These are phyloP conservation scores for Polyplosphaeria fusca DNA, from an alignment of 495 filamentous ascomycete species.

Conservation along the genomic window DNA sequence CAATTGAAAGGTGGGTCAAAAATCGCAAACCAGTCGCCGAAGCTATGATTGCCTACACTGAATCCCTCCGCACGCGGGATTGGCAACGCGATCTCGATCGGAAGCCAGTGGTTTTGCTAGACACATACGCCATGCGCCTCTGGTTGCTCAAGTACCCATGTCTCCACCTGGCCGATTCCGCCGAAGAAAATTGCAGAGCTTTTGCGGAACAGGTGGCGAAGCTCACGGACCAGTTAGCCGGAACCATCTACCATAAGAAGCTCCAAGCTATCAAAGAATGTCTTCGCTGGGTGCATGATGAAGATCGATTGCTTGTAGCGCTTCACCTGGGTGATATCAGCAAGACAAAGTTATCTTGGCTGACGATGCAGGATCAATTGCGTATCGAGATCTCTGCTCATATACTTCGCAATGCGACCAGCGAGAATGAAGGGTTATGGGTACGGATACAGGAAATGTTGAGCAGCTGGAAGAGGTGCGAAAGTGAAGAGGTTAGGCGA, in stretches of 20 bases:
- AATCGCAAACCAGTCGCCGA: conserved; percentile 23
- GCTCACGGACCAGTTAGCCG: conserved; percentile 1
- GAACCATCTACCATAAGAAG: conserved; percentile 15
- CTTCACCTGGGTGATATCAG: conserved; percentile 17
- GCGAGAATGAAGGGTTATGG: not conserved
- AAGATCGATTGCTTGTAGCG: conserved; percentile 2
- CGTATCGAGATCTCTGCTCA: conserved; percentile 15
- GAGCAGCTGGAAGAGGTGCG: conserved; percentile 16
- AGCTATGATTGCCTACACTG: conserved; percentile 21
- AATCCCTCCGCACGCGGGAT: conserved; percentile 17
- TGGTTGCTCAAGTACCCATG: conserved; percentile 38
- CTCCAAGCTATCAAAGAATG: conserved; percentile 2
- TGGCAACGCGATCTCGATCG: conserved; percentile 21
- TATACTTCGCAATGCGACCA: not conserved
- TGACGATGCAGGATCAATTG: conserved; percentile 15
- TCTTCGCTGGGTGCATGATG: not conserved
- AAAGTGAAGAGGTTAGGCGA: conserved; percentile 14
- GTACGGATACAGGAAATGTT: conserved; percentile 8
- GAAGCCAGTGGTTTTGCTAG: conserved; percentile 26
- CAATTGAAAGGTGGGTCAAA: not conserved
- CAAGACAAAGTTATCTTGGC: conserved; percentile 19
- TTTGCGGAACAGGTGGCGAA: conserved; percentile 14
- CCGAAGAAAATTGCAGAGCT: conserved; percentile 11
- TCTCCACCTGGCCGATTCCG: not conserved
- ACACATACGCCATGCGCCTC: conserved; percentile 31